A percentile compares a stretch with the other conserved stretches of the same genome.
These are phyloP conservation scores for Cryptosporidium ubiquitum DNA, from an alignment of 169 alveolate species.

Conservation along the genomic window DNA sequence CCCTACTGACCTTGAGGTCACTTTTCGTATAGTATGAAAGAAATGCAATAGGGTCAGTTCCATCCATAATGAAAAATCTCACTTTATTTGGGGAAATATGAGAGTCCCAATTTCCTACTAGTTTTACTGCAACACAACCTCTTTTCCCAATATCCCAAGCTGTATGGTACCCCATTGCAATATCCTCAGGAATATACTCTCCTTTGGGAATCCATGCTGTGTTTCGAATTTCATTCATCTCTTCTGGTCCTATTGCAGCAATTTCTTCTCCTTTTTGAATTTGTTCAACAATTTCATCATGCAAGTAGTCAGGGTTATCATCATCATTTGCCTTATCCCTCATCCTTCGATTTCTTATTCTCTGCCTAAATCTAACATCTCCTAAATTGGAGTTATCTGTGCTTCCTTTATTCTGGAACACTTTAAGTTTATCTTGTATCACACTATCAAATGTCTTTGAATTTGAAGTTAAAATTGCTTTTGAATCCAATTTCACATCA, in stretches of 20 bases:
- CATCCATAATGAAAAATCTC: slow-evolving; percentile 81
- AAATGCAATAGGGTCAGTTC: slow-evolving; percentile 77
- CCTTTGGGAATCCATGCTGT: slow-evolving; percentile 79
- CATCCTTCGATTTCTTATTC: slow-evolving; percentile 53
- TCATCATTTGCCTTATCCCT: slow-evolving; percentile 57
- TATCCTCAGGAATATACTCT: slow-evolving; percentile 76
- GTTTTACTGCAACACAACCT: slow-evolving; percentile 80
- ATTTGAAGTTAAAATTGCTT: slow-evolving; percentile 6
- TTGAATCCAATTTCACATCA: slow-evolving; percentile 49
- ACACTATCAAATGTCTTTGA: slow-evolving; percentile 22
- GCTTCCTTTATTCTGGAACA: slow-evolving; percentile 26
- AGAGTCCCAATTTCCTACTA: slow-evolving; percentile 78
- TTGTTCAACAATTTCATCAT: slow-evolving; percentile 69
- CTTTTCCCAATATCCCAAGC: slow-evolving; percentile 82
- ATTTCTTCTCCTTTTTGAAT: slow-evolving; percentile 42
- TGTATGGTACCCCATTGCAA: slow-evolving; percentile 78
- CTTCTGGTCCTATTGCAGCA: slow-evolving; percentile 37
- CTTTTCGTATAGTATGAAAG: slow-evolving; percentile 61
- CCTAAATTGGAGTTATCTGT: slow-evolving; percentile 22
- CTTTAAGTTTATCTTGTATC: slow-evolving; percentile 50
- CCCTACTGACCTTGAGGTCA: slow-evolving; percentile 66
- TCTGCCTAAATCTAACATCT: slow-evolving; percentile 54
- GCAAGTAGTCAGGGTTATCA: slow-evolving; percentile 45
- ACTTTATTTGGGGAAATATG: slow-evolving; percentile 75
- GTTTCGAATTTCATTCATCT: slow-evolving; percentile 73